These are phyloP conservation scores for Dactylellina drechsleri DNA, from an alignment of 2,329 filamentous ascomycete species.

Conservation along the genomic window DNA sequence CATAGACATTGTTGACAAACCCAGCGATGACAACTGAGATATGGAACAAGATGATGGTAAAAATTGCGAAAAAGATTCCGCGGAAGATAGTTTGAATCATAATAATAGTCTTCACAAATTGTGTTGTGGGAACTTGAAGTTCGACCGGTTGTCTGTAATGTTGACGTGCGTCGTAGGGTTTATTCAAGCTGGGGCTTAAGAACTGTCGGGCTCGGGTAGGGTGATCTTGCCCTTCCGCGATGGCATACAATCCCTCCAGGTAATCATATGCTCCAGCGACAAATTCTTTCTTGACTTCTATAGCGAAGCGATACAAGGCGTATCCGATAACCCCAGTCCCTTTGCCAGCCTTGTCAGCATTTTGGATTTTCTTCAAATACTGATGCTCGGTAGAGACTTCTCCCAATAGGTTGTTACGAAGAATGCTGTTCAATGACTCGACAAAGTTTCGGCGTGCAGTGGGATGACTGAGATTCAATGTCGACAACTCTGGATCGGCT, in stretches of 20 bases:
- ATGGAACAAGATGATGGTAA: too few species aligned
- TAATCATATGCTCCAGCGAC: neutral
- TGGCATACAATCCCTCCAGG: neutral
- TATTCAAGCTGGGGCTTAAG: neutral
- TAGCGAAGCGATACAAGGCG: slow-evolving; percentile 6
- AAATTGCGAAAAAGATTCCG: too few species aligned
- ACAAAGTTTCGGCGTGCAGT: neutral
- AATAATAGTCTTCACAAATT: too few species aligned
- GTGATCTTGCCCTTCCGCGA: neutral
- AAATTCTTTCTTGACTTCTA: slow-evolving; percentile 2
- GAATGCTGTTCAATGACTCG: neutral
- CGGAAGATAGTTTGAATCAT: too few species aligned
- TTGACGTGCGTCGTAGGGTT: neutral
- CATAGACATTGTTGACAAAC: too few species aligned
- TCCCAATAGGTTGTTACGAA: neutral
- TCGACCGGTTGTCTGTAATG: neutral
- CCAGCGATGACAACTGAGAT: too few species aligned
- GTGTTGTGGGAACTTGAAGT: neutral
- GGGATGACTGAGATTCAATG: neutral
- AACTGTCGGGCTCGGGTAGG: neutral
- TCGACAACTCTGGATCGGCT: neutral
- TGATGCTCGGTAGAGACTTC: neutral
- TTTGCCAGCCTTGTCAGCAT: neutral
- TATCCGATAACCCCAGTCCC: neutral
- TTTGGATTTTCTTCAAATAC: slow-evolving; percentile 7